Evolutionary conservation across 129 eudicot genomes (phyloP).

Genomic region (Flaveria brownii): DNA sequence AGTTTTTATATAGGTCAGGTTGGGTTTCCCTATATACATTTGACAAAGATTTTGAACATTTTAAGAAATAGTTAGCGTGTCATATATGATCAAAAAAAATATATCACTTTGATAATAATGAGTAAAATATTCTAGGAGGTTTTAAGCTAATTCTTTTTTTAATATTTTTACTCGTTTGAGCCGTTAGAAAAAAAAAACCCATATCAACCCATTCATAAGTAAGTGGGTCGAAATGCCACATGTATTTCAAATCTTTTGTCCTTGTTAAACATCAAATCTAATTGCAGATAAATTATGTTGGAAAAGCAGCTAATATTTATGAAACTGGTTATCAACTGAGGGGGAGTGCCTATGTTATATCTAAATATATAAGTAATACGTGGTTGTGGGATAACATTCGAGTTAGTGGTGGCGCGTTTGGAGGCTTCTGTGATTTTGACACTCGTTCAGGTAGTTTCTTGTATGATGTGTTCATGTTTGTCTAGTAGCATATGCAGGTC

Average conservation of each 20-base stretch:
- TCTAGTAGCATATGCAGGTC: conserved; percentile 12
- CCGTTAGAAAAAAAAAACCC: background rate
- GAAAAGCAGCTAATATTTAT: conserved; percentile 82
- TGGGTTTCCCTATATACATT: conserved; percentile 6
- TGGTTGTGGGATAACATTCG: conserved; percentile 96
- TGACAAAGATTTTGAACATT: background rate
- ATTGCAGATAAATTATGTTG: conserved; percentile 75
- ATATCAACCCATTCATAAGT: background rate
- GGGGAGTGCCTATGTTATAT: conserved; percentile 83
- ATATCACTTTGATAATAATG: background rate
- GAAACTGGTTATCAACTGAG: conserved; percentile 71
- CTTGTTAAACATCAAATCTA: conserved; percentile 7
- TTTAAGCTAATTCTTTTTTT: background rate
- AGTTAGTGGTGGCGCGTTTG: conserved; percentile 90
- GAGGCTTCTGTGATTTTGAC: conserved; percentile 83
- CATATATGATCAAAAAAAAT: background rate
- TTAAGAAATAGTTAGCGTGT: background rate
- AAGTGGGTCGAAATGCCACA: background rate
- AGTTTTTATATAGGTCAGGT: background rate
- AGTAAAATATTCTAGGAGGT: background rate
- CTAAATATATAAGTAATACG: conserved; percentile 65
- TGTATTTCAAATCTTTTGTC: background rate
- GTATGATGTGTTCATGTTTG: conserved; percentile 17
- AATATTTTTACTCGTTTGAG: background rate
- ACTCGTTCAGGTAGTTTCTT: conserved; percentile 66